These are phyloP conservation scores for Conidiobolus incongruus DNA, from an alignment of 371 early-diverging fungal genomes.

Conservation along the genomic window DNA sequence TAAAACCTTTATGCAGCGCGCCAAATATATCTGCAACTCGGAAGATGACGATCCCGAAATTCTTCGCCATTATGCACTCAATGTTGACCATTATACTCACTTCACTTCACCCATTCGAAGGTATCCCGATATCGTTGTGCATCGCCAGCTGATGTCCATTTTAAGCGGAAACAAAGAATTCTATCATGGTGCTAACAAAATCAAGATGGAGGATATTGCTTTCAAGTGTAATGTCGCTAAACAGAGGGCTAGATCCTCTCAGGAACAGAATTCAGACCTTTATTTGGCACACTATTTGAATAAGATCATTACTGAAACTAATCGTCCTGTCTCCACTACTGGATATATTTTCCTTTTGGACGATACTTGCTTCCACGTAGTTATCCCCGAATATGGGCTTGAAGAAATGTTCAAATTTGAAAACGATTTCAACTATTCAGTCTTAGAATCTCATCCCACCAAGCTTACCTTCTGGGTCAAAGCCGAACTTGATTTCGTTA, in stretches of 20 bases:
- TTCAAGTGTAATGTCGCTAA: conserved; percentile 62
- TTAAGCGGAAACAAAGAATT: conserved; percentile 8
- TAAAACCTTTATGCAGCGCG: conserved; percentile 80
- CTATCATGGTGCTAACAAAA: neutral
- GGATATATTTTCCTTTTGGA: neutral
- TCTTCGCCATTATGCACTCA: conserved; percentile 76
- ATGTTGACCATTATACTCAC: conserved; percentile 79
- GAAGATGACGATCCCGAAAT: conserved; percentile 37
- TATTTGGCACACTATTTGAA: conserved; percentile 42
- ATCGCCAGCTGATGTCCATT: conserved; percentile 52
- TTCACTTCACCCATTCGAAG: conserved; percentile 98
- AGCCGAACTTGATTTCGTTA: too few relatives aligned
- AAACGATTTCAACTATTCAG: too few relatives aligned
- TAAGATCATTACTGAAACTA: conserved; percentile 11
- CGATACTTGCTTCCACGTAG: neutral
- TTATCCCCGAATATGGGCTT: neutral
- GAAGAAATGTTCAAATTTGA: too few relatives aligned
- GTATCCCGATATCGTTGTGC: conserved; percentile 97
- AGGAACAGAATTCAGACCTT: conserved; percentile 52
- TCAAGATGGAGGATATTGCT: conserved; percentile 21
- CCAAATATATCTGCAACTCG: conserved; percentile 85
- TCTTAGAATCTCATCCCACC: too few relatives aligned
- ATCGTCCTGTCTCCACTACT: conserved; percentile 9
- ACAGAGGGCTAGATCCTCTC: conserved; percentile 54
- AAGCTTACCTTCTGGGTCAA: too few relatives aligned